Base-by-base conservation (phyloP, 179 eudicot species). In the Spinacia oleracea region DNA sequence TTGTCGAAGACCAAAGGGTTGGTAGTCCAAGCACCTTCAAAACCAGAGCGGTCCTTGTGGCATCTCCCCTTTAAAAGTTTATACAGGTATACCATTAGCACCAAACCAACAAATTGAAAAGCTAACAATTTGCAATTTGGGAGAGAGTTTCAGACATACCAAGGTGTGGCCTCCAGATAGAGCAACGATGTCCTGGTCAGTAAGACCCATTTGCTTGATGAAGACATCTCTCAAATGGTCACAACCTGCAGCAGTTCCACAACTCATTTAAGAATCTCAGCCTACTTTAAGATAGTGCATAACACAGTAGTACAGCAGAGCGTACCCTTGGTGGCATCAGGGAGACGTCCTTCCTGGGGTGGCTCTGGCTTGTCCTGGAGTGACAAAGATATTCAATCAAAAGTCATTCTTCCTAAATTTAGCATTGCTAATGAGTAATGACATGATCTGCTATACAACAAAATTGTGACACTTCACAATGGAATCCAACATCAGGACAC, bases 41-140 rank as follows among this genome's bases (percentile, higher is more conserved):
- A 90, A 29, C 98, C 98, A 25, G 98, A 93, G 27, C 98, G 93
- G 59, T 93, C 98, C 89, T 89, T 90, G 89, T 93, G 98, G 86
- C 91, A 87, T 72, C 96, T 88, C 77, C 98, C 98, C 98, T 93
- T 80, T 12, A 64, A 32, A 9, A 38, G 20, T 38, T 4, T 11
- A 9, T 21, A 64, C 1, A 27, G 6, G 18, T 46, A 20, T 5
- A 8, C 46, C 46, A 31, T 20, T 3, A 27, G 14, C 63, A 69
- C 10, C 6, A 6, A 27, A 29, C 16, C 29, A 59, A 35, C 4
- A 40, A 25, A 51, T 25, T 40, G 9, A 18, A 6, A 67, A 46
- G 12, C 5, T 21, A n/a, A 51, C 31, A 29, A 10, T 56, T 10
- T 23, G n/a, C 59, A 62, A 9, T n/a, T n/a, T n/a, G n/a, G n/a